Percentiles rank a stretch among this genome's conserved stretches.
phyloP scores from a whole-genome alignment of 768 basidiomycete genomes.

The Tulasnella sp. region DNA sequence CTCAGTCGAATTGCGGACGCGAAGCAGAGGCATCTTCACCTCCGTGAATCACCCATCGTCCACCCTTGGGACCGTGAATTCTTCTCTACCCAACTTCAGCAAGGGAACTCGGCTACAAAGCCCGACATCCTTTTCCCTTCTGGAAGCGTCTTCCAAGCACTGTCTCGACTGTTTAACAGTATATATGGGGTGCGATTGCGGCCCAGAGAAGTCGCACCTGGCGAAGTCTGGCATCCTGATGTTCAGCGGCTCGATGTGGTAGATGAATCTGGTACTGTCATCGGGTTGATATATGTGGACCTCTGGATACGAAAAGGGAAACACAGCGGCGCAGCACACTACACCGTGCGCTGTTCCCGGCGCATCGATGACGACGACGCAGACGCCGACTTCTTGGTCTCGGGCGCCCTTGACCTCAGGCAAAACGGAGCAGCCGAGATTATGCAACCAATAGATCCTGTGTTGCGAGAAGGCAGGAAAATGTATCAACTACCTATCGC shows the following conservation, averaged over 20 bases:
- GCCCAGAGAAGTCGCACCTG: slow-evolving; percentile 51
- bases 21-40: slow-evolving; percentile 59
- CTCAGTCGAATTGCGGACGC: slow-evolving; percentile 42
- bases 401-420: slow-evolving; percentile 33
- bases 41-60: slow-evolving; percentile 38
- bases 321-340: slow-evolving; percentile 86
- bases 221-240: slow-evolving; percentile 81
- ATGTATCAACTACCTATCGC: slow-evolving; percentile 83
- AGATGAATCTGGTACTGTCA: slow-evolving; percentile 71
- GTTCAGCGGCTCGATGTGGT: slow-evolving; percentile 89
- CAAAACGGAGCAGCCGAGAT: slow-evolving; percentile 26
- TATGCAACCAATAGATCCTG: slow-evolving; percentile 48
- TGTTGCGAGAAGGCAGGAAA: slow-evolving; percentile 39
- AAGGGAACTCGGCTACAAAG: not conserved
- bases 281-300: slow-evolving; percentile 94
- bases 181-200: slow-evolving; percentile 71
- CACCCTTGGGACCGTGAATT: slow-evolving; percentile 98
- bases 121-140: slow-evolving; percentile 36
- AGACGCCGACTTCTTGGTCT: slow-evolving; percentile 40
- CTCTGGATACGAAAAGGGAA: slow-evolving; percentile 78
- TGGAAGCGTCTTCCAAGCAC: slow-evolving; percentile 82
- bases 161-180: slow-evolving; percentile 78
- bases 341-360: slow-evolving; percentile 90
- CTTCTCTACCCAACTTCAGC: slow-evolving; percentile 52
- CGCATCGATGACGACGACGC: slow-evolving; percentile 86